Conservation (phyloP, 2,329 filamentous ascomycete species). For the Calonectria crousiana region DNA sequence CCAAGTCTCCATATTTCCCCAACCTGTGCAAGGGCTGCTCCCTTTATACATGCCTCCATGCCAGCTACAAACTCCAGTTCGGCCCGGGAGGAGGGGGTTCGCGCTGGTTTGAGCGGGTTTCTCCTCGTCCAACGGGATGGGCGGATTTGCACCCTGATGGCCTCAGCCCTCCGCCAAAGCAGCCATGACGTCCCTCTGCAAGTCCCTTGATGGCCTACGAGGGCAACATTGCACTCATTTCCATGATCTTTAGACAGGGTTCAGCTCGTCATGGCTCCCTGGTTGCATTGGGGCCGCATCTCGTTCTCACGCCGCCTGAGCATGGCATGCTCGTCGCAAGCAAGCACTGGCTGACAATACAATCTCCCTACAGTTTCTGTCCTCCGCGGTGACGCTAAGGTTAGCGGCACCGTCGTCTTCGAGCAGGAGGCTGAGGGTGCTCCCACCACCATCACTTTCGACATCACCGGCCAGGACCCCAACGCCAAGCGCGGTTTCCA, state of each 20-base stretch:
- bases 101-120: slow-evolving; percentile 74
- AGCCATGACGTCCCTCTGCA: slow-evolving; percentile 20
- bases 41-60: slow-evolving; percentile 40
- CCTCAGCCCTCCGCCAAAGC: slow-evolving; percentile 34
- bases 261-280: slow-evolving; percentile 2
- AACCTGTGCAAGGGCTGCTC: slow-evolving; percentile 35
- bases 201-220: slow-evolving; percentile 50
- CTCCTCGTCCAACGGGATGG: slow-evolving; percentile 41
- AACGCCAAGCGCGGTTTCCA: slow-evolving; percentile 98
- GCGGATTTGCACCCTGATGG: slow-evolving; percentile 60
- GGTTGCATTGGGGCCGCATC: not conserved
- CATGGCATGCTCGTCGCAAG: not conserved
- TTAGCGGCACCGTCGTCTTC: slow-evolving; percentile 94
- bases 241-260: slow-evolving; percentile 9
- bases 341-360: slow-evolving; percentile 36
- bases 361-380: slow-evolving; percentile 78
- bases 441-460: slow-evolving; percentile 89
- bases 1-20: slow-evolving; percentile 14
- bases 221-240: not conserved
- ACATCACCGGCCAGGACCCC: slow-evolving; percentile 91
- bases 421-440: slow-evolving; percentile 88
- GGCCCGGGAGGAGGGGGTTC: slow-evolving; percentile 41
- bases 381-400: slow-evolving; percentile 96
- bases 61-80: slow-evolving; percentile 29
- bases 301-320: not conserved